Base-by-base conservation (phyloP, 2,329 filamentous ascomycete species). In the Botrytis medusae region DNA sequence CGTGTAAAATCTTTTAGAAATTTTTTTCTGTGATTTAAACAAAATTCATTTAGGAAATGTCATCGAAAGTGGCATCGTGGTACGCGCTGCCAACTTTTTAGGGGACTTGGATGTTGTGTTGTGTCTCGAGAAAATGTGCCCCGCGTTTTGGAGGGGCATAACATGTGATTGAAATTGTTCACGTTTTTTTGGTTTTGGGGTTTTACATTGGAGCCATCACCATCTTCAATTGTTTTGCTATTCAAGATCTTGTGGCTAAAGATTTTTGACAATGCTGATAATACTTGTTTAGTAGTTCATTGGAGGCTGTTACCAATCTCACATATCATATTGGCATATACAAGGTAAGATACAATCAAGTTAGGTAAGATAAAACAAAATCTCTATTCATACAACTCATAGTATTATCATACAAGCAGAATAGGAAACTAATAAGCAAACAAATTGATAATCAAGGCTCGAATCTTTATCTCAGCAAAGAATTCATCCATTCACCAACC, bases 1-100 rank as follows among this genome's bases (percentile, higher is more conserved):
- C 2, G 34, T 32, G 25, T 57, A 7, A 4, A 54, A 20, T 5
- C 5, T 9, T 40, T 40, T 40, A 54, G 3, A 40, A 29, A 9
- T 22, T 18, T 54, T 2, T 29, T 34, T 67, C 10, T 37, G 22
- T 40, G 46, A 22, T 40, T 67, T 29, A n/a, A n/a, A 14, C 8
- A 22, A 37, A 54, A 54, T 32, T 67, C 32, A 67, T 51, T 29
- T 37, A 20, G 20, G 8, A n/a, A 40, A 29, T n/a, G 25, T 54
- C 10, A 32, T 54, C 34, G 20, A 32, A 57, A 29, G 29, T 67
- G 48, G 34, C 64, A 68, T 42, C 16, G 25, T 42, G 29, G 34
- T 40, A 67, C 34, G 7, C 34, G 46, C 54, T 69, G 51, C 67
- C 67, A 69, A 69, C 67, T 69, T 69, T 59, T 69, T 60, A 7